phyloP scores from a whole-genome alignment of 108 stramenopile genomes.

The Nannochloropsis oceanica region DNA sequence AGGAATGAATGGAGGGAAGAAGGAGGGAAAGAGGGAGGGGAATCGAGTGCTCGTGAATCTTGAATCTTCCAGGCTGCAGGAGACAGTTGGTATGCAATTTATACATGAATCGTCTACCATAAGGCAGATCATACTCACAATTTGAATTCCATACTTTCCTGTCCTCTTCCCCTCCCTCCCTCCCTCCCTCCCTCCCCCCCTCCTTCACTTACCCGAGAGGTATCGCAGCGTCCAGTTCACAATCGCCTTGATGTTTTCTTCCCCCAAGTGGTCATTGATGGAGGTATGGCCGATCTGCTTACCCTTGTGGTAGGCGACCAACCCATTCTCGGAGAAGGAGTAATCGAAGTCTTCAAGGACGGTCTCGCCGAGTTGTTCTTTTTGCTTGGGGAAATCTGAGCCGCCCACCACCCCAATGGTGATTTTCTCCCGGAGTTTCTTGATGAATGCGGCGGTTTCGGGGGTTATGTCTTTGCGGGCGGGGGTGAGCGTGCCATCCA shows the following conservation, averaged over 20 bases:
- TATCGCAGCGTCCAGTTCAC: conserved; percentile 79
- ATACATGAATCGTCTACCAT: too few species aligned
- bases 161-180: neutral
- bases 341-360: conserved; percentile 62
- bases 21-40: neutral
- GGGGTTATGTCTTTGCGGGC: conserved; percentile 71
- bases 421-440: conserved; percentile 64
- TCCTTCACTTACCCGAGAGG: conserved; percentile 2
- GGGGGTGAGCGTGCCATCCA: conserved; percentile 96
- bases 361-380: conserved; percentile 86
- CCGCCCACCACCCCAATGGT: conserved; percentile 98
- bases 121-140: neutral
- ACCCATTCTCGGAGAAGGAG: conserved; percentile 97
- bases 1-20: too few species aligned
- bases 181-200: too few species aligned
- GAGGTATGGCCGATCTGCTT: conserved; percentile 47
- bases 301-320: conserved; percentile 84
- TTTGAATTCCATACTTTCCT: neutral
- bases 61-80: too few species aligned
- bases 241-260: conserved; percentile 87
- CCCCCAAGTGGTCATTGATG: conserved; percentile 68
- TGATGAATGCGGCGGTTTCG: conserved; percentile 75
- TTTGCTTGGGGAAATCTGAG: conserved; percentile 92
- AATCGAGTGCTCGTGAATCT: neutral
- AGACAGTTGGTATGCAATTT: too few species aligned